Evolutionary conservation across 306 rosid species (phyloP), one percentile per base, ranked within the genome.

Genomic region (Rosa persica): DNA sequence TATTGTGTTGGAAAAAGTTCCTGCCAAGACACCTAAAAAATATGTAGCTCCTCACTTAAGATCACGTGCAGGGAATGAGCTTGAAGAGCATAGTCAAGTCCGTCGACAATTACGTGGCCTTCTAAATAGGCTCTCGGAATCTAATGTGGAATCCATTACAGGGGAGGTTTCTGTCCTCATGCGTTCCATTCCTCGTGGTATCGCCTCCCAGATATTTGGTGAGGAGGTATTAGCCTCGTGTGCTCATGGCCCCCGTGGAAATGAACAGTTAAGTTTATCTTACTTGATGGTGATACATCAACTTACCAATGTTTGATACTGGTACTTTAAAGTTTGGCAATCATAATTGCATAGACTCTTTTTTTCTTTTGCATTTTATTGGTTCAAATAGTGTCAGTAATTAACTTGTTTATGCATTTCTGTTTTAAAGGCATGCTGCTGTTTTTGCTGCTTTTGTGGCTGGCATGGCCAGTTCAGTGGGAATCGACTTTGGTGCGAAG

Each of bases 391-490:
- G 4, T 72, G 25, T 44, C 42, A 69, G 52, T 74, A 52, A 49
- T 49, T 80, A 58, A 73, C 67, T 23, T 58, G 13, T 47, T 19
- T 36, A 12, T 52, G 40, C 7, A 4, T 76, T 51, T 60, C 60
- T n/a, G 62, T 80, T 79, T 76, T 85, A 81, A 68, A 95, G 98
- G 89, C 89, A 90, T 88, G 96, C 98, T 86, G 96, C 97, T 58
- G 89, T 88, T 65, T 95, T 95, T 77, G 93, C 91, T 51, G 89
- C 98, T 40, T 89, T 91, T 85, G 98, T 95, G 78, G 96, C 97
- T 20, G 97, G 96, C 71, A 88, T 92, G 91, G 86, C 97, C 69
- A 88, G 97, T 82, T 79, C 86, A 75, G 88, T 89, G 34, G 98
- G 98, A 85, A 76, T 83, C 30, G 93, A 95, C 80, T 92, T 91